Percentiles rank a stretch among this genome's conserved stretches.
Evolutionary conservation across 352 stramenopile genomes (phyloP).

Genomic region (Sclerospora graminicola): DNA sequence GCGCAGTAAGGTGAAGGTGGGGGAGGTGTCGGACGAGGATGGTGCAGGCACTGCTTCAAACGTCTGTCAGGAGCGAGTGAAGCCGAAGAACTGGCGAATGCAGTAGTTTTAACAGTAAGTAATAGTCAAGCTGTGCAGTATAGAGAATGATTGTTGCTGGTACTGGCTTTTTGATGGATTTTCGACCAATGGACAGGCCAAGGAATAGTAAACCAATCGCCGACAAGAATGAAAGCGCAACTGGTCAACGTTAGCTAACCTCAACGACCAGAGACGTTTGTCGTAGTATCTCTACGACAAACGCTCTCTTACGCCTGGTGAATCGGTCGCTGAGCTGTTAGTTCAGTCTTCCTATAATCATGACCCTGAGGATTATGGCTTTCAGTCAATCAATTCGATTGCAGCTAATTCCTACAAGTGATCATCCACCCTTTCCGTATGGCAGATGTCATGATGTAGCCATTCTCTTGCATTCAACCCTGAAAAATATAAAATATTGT

Average conservation of each 20-base stretch:
- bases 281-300: too few relatives aligned
- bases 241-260: slow-evolving; percentile 5
- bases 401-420: too few relatives aligned
- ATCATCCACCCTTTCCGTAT: too few relatives aligned
- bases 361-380: too few relatives aligned
- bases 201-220: slow-evolving; percentile 3
- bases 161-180: slow-evolving; percentile 14
- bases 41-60: background rate
- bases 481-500: too few relatives aligned
- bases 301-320: too few relatives aligned
- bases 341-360: too few relatives aligned
- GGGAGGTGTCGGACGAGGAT: background rate
- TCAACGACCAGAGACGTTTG: too few relatives aligned
- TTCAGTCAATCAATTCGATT: too few relatives aligned
- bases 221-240: slow-evolving; percentile 5
- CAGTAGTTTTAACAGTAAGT: background rate
- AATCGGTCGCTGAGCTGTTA: background rate
- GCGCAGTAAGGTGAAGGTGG: slow-evolving; percentile 1
- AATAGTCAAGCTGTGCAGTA: slow-evolving; percentile 8
- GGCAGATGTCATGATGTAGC: too few relatives aligned
- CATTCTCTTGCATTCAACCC: too few relatives aligned
- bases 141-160: slow-evolving; percentile 13
- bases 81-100: background rate
- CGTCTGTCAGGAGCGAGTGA: background rate
- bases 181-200: slow-evolving; percentile 10